phyloP scores from a whole-genome alignment of 2,329 filamentous ascomycete species.

The Cladorrhinum sp. region DNA sequence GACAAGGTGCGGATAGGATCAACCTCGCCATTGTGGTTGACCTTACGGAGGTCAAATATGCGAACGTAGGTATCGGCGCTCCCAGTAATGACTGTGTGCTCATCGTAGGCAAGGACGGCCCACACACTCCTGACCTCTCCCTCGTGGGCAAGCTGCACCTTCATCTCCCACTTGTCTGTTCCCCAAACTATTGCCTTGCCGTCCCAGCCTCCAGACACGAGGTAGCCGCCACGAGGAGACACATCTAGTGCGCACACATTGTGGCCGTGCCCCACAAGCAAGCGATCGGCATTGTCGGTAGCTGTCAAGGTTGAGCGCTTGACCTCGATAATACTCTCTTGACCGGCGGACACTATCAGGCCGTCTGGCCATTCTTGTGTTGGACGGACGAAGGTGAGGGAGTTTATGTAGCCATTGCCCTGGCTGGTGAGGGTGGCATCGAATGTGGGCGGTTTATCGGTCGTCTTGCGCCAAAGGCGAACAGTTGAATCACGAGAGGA shows the following conservation, averaged over 20 bases:
- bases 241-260: slow-evolving; percentile 89
- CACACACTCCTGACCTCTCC: slow-evolving; percentile 67
- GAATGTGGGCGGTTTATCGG: slow-evolving; percentile 60
- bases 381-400: slow-evolving; percentile 71
- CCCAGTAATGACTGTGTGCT: slow-evolving; percentile 79
- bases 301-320: slow-evolving; percentile 65
- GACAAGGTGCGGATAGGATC: slow-evolving; percentile 55
- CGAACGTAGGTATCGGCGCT: slow-evolving; percentile 89
- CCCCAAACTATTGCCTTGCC: slow-evolving; percentile 82
- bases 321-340: slow-evolving; percentile 90
- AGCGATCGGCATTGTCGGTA: slow-evolving; percentile 75
- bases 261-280: slow-evolving; percentile 80
- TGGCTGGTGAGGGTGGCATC: slow-evolving; percentile 76
- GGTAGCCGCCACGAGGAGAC: slow-evolving; percentile 64
- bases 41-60: slow-evolving; percentile 66
- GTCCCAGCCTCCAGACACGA: slow-evolving; percentile 95
- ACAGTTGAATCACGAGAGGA: slow-evolving; percentile 91
- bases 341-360: slow-evolving; percentile 80
- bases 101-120: slow-evolving; percentile 83
- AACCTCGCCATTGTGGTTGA: slow-evolving; percentile 52
- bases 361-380: slow-evolving; percentile 69
- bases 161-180: slow-evolving; percentile 78
- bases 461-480: slow-evolving; percentile 72
- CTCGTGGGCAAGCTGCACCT: slow-evolving; percentile 70
- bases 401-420: slow-evolving; percentile 83